A percentile compares a stretch with the other conserved stretches of the same genome.
Conservation (phyloP, 352 stramenopile genomes). For the Phytophthora pluvialis region DNA sequence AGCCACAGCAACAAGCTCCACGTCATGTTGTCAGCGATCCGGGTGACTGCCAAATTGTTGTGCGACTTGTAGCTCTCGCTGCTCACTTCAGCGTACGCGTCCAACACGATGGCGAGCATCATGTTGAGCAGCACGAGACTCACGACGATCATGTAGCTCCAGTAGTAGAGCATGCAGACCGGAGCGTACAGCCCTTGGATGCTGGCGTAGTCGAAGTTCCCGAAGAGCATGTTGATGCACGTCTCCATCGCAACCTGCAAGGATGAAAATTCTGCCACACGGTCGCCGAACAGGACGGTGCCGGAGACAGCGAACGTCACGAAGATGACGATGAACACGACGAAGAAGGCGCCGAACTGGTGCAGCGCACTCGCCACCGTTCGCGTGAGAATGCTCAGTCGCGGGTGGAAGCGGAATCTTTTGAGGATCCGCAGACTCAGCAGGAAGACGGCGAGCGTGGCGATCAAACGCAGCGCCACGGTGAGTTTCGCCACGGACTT, state of each 20-base stretch:
- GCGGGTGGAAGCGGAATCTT: constrained; percentile 31
- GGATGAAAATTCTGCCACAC: constrained; percentile 54
- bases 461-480: constrained; percentile 25
- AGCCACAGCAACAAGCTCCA: constrained; percentile 26
- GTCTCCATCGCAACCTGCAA: constrained; percentile 50
- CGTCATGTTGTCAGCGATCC: constrained; percentile 34
- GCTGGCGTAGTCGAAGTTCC: constrained; percentile 60
- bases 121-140: constrained; percentile 65
- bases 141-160: constrained; percentile 68
- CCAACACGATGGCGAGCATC: constrained; percentile 74
- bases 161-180: constrained; percentile 69
- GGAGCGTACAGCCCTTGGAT: constrained; percentile 51
- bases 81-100: constrained; percentile 32
- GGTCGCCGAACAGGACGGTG: constrained; percentile 62
- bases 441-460: constrained; percentile 24
- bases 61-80: constrained; percentile 38
- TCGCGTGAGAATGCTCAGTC: constrained; percentile 28
- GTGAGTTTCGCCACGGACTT: constrained; percentile 23
- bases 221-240: constrained; percentile 75
- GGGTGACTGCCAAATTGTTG: constrained; percentile 29
- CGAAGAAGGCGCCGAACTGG: constrained; percentile 60
- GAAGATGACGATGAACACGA: constrained; percentile 67
- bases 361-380: constrained; percentile 45
- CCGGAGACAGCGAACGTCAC: constrained; percentile 58
- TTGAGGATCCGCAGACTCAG: constrained; percentile 36